phyloP scores from a whole-genome alignment of 1,284 basidiomycete species.

The Singerocomus inundabilis region DNA sequence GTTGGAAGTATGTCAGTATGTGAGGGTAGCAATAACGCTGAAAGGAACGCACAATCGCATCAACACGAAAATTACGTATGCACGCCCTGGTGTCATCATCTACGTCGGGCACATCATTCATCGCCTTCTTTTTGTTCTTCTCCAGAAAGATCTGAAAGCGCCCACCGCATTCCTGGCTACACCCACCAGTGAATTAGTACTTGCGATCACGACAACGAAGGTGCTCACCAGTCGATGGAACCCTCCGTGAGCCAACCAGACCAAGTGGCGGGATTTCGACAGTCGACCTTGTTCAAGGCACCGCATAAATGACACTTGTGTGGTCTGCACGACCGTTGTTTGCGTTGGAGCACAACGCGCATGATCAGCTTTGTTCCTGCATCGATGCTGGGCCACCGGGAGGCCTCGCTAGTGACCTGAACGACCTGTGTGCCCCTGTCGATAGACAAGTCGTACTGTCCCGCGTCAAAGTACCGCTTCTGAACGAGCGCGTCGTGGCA shows the following conservation, averaged over 20 bases:
- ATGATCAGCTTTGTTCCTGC: conserved; percentile 26
- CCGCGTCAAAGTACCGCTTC: conserved; percentile 24
- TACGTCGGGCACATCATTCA: conserved; percentile 11
- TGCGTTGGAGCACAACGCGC: conserved; percentile 25
- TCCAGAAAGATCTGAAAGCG: conserved; percentile 28
- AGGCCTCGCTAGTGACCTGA: conserved; percentile 25
- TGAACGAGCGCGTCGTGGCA: conserved; percentile 25
- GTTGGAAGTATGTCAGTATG: conserved; percentile 5
- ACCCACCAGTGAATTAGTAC: neutral
- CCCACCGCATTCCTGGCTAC: conserved; percentile 22
- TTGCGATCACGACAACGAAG: neutral
- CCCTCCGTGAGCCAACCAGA: conserved; percentile 29
- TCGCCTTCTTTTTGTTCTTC: conserved; percentile 12
- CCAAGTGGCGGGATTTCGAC: conserved; percentile 15
- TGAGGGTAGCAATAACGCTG: neutral
- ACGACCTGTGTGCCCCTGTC: conserved; percentile 21
- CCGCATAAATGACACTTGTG: conserved; percentile 27
- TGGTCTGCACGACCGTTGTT: conserved; percentile 19
- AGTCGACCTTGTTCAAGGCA: conserved; percentile 20
- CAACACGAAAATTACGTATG: conserved; percentile 28
- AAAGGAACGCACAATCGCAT: conserved; percentile 18
- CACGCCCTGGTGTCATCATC: conserved; percentile 24
- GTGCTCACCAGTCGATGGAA: conserved; percentile 25
- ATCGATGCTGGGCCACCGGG: conserved; percentile 26
- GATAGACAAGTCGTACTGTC: conserved; percentile 25